Evolutionary conservation across 2,329 filamentous ascomycete species (phyloP), one percentile per base, ranked within the genome.

Genomic region (Venturia carpophila): DNA sequence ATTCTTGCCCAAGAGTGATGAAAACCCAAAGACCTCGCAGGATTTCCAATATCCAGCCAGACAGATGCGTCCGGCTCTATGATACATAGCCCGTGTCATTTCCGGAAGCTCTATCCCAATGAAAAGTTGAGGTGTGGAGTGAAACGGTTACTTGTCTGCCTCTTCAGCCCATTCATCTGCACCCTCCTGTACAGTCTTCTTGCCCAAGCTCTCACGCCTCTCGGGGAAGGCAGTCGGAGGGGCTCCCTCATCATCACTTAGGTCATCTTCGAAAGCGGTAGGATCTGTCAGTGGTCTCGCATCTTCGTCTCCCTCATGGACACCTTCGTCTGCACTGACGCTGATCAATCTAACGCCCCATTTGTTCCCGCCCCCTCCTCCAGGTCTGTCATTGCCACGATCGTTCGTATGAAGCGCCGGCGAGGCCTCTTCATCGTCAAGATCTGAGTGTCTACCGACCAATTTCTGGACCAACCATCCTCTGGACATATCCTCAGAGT

Each of bases 381-480:
- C 34, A 24, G 27, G 15, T 47, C 55, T 30, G 19, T 45, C 49
- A 41, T 64, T 41, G 21, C 56, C 39, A 27, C 60, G 45, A 41
- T 17, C 73, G 70, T 37, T 69, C 66, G n/a, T 69, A 79, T 30
- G 84, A 73, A 27, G 79, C 1, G 77, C 77, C 55, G 81, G 83
- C 73, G 88, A 13, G 11, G 47, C 86, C 70, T 88, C 85, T 66
- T 87, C 85, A 21, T 84, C 79, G 63, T 78, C 81, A 2, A 81
- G 80, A n/a, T 79, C 77, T n/a, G 78, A 73, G 64, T 74, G 76
- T 68, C 76, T 77, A 74, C 89, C 90, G 67, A 96, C 87, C 68
- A 96, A 86, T 62, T 87, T 85, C 69, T 85, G 85, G 11, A 97
- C 84, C 37, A 97, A 80, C 87, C 92, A 97, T 68, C 92, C 90